Conservation (phyloP, 441 rosid species). For the Sinapis alba region DNA sequence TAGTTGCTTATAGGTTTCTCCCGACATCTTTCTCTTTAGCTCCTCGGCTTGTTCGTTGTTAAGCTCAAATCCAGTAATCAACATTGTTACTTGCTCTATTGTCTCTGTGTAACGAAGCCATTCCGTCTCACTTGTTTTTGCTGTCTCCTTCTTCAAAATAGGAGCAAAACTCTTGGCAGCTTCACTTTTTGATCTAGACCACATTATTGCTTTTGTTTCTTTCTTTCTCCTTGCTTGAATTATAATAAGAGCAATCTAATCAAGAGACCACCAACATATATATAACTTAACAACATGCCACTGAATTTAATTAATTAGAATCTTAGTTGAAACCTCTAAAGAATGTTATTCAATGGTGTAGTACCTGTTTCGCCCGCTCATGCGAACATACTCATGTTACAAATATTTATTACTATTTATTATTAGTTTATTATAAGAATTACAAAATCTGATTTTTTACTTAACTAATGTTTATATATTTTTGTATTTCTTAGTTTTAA, state of each 20-base stretch:
- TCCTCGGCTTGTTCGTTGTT: background rate
- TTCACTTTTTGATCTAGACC: background rate
- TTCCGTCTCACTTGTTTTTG: background rate
- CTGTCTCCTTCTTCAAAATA: background rate
- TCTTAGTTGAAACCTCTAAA: background rate
- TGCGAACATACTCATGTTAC: too few species aligned
- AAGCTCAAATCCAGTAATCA: background rate
- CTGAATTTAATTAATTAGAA: background rate
- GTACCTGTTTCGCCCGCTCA: too few species aligned
- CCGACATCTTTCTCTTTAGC: background rate
- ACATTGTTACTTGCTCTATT: background rate
- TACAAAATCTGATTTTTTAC: too few species aligned
- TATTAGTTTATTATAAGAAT: too few species aligned
- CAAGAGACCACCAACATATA: background rate
- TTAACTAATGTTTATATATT: too few species aligned
- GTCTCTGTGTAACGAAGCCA: conserved; percentile 2
- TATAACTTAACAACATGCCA: background rate
- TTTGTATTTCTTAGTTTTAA: too few species aligned
- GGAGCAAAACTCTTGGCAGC: background rate
- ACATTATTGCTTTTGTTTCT: background rate
- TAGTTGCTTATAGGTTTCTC: background rate
- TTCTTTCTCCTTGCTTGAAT: background rate
- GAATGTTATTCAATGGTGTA: background rate
- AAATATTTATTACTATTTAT: too few species aligned
- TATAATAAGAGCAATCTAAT: background rate